Percentiles rank a stretch among this genome's conserved stretches.
Conservation (phyloP, 2,329 filamentous ascomycete species). For the Botrytis fragariae region DNA sequence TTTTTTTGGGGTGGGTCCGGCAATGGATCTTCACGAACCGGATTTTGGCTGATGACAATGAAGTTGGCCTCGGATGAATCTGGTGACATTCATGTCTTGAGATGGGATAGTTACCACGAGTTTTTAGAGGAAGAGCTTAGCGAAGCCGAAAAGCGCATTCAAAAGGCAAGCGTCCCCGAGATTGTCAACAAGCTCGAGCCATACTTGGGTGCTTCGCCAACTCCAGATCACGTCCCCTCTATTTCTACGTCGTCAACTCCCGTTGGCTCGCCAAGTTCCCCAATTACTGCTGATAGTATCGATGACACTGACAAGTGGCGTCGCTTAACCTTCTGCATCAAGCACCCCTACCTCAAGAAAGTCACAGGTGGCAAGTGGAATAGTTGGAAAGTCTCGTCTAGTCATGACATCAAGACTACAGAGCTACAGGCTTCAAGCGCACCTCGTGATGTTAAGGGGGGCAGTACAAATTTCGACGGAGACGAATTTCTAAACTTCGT, state of each 20-base stretch:
- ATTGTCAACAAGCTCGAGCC: constrained; percentile 31
- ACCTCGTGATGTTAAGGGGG: constrained; percentile 15
- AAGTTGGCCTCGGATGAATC: constrained; percentile 31
- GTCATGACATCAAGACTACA: constrained; percentile 45
- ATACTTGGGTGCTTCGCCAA: constrained; percentile 24
- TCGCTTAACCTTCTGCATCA: constrained; percentile 51
- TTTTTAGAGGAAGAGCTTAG: constrained; percentile 49
- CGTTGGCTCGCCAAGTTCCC: constrained; percentile 2
- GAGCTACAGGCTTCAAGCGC: neutral
- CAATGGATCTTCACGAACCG: constrained; percentile 50
- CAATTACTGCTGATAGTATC: constrained; percentile 26
- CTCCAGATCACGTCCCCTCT: neutral
- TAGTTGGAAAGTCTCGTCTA: constrained; percentile 54
- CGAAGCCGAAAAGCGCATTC: constrained; percentile 46
- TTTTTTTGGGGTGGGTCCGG: constrained; percentile 58
- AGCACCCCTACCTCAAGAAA: constrained; percentile 45
- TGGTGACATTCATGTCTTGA: constrained; percentile 44
- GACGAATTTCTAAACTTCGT: constrained; percentile 49
- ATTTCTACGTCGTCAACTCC: neutral
- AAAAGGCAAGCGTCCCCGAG: constrained; percentile 41
- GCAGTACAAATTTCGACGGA: constrained; percentile 41
- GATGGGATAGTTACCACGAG: constrained; percentile 58
- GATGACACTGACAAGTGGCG: constrained; percentile 47
- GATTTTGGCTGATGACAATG: constrained; percentile 52
- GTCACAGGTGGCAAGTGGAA: constrained; percentile 46